Base-by-base conservation (phyloP, 768 basidiomycete species). In the Pulveroboletus sp. region DNA sequence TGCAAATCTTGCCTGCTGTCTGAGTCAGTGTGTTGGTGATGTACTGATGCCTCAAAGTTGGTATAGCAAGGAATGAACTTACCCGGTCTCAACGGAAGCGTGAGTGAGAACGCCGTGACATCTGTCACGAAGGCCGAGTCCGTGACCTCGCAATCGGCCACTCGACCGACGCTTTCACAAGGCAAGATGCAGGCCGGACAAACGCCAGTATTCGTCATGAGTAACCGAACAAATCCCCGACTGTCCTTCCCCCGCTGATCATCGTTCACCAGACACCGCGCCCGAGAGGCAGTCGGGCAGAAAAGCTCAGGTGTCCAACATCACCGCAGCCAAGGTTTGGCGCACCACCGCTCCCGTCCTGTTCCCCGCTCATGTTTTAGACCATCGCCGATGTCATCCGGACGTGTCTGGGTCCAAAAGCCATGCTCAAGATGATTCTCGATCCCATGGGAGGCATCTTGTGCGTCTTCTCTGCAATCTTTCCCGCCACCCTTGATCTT, bases 381-480 rank as follows among this genome's bases (percentile, higher is more conserved):
- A 96, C 93, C 9, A 93, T 98, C 1, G 93, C 95, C 54, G 96
- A 98, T 77, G 94, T 99, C 5, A 97, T 98, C 60, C 72, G 95
- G 53, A 98, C 95, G 54, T 98, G 96, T 79, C 70, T 98, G 30
- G 96, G 94, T 1, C 95, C 95, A 1, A 95, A 96, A 64, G 85
- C 96, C 35, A 98, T 98, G 96, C 75, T 98, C 45, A 99, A 98
- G 78, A 98, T 99, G 96, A 96, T 98, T 59, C 72, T 97, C 37
- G 95, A 98, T 73, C 94, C 94, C 2, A 98, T 99, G 96, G 96
- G 96, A 45, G 96, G 96, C 46, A 98, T 99, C 60, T 64, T 97
- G 95, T 95, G 50, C 46, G 83, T 76, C 45, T 1, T 35, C 26
- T 36, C 22, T 14, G 1, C 2, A 20, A 10, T 13, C 20, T 22